These are phyloP conservation scores for Grifola frondosa DNA, from an alignment of 1,284 basidiomycete genomes.

Conservation along the genomic window DNA sequence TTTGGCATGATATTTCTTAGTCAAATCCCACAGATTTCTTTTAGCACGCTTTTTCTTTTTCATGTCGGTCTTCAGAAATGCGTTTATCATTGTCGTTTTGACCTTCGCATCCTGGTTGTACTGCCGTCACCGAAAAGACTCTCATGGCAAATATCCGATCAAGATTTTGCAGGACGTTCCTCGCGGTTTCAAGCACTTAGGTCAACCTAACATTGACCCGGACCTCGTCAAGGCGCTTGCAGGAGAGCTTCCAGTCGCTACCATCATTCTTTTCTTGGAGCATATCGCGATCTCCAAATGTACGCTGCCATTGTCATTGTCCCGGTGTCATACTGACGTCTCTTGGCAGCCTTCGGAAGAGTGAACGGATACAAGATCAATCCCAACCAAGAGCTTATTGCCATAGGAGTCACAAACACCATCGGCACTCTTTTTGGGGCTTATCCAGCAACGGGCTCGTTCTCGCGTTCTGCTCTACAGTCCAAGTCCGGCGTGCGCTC, in stretches of 20 bases:
- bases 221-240: constrained; percentile 71
- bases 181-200: constrained; percentile 78
- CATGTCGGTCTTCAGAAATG: constrained; percentile 80
- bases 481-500: constrained; percentile 96
- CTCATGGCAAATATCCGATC: constrained; percentile 77
- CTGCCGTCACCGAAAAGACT: constrained; percentile 59
- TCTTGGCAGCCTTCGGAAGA: constrained; percentile 81
- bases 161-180: constrained; percentile 85
- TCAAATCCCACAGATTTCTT: not conserved
- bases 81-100: constrained; percentile 82
- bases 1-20: not conserved
- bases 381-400: constrained; percentile 96
- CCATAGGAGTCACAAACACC: constrained; percentile 95
- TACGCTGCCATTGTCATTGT: constrained; percentile 35
- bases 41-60: constrained; percentile 88
- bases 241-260: constrained; percentile 84
- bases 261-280: constrained; percentile 93
- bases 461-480: constrained; percentile 95
- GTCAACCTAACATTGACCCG: constrained; percentile 65
- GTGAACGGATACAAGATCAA: constrained; percentile 98
- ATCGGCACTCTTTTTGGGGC: constrained; percentile 86
- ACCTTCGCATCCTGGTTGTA: constrained; percentile 87
- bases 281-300: constrained; percentile 96
- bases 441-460: constrained; percentile 97
- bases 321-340: not conserved